Conservation (phyloP, 2,329 filamentous ascomycete genomes). For the Pseudogymnoascus sp. region DNA sequence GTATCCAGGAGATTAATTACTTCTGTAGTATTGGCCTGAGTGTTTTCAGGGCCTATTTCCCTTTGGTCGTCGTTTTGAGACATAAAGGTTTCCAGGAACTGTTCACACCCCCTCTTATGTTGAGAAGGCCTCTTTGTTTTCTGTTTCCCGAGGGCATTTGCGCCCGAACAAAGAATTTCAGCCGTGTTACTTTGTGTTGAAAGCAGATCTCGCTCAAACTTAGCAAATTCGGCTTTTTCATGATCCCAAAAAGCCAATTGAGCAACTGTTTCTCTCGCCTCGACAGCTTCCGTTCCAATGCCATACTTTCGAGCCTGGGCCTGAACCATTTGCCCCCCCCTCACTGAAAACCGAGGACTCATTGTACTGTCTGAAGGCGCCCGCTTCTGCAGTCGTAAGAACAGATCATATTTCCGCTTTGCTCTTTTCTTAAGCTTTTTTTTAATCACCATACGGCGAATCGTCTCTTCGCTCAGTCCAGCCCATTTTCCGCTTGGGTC, state of each 20-base stretch:
- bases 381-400: not conserved
- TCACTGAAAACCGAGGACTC: not conserved
- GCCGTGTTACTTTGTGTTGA: not conserved
- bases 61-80: not conserved
- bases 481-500: not conserved
- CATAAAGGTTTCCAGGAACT: not conserved
- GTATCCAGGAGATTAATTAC: not conserved
- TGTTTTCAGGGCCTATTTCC: not conserved
- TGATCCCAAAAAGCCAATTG: not conserved
- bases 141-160: not conserved
- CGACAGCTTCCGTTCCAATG: not conserved
- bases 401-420: not conserved
- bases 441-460: not conserved
- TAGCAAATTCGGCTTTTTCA: not conserved
- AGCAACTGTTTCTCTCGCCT: not conserved
- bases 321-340: not conserved
- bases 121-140: not conserved
- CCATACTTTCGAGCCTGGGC: not conserved
- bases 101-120: not conserved
- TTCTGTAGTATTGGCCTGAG: not conserved
- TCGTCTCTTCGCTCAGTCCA: not conserved
- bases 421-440: not conserved
- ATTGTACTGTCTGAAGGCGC: not conserved
- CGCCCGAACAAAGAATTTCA: not conserved
- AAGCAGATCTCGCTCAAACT: not conserved